A percentile compares a stretch with the other conserved stretches of the same genome.
These are phyloP conservation scores for Murraya paniculata DNA, from an alignment of 345 rosid genomes.

Conservation along the genomic window DNA sequence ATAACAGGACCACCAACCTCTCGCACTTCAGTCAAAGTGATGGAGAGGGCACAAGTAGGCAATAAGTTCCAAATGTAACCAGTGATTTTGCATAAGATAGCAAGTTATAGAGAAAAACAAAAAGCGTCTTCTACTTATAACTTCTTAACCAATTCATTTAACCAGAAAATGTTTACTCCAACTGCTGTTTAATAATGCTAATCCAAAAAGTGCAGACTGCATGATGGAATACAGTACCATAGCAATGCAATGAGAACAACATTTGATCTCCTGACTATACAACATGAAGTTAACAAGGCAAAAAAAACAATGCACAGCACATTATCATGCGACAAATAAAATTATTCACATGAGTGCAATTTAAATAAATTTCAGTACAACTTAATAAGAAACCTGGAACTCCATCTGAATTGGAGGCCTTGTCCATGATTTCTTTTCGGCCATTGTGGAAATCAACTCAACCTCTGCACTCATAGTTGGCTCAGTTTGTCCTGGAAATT, in stretches of 20 bases:
- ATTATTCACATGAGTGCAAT: not conserved
- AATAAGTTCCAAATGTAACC: not conserved
- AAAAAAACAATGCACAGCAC: not conserved
- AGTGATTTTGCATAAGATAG: not conserved
- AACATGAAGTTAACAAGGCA: not conserved
- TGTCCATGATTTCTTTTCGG: constrained; percentile 95
- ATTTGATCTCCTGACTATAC: not conserved
- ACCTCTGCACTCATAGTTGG: constrained; percentile 96
- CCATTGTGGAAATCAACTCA: constrained; percentile 90
- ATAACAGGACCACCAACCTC: not conserved
- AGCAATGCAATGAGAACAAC: not conserved
- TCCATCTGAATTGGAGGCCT: constrained; percentile 99
- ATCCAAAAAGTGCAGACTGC: not conserved
- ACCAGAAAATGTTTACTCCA: not conserved
- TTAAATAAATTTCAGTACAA: not conserved
- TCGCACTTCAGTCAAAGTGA: not conserved
- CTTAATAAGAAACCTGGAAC: constrained; percentile 64
- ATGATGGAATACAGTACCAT: not conserved
- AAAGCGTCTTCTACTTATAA: not conserved
- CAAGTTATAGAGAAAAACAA: not conserved
- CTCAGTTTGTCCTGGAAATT: constrained; percentile 98
- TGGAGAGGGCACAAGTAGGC: not conserved
- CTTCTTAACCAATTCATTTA: not conserved
- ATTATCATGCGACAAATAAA: not conserved
- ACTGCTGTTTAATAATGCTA: not conserved